These are phyloP conservation scores for Pseudonitzschia multistriata DNA, from an alignment of 108 stramenopile genomes.

Conservation along the genomic window DNA sequence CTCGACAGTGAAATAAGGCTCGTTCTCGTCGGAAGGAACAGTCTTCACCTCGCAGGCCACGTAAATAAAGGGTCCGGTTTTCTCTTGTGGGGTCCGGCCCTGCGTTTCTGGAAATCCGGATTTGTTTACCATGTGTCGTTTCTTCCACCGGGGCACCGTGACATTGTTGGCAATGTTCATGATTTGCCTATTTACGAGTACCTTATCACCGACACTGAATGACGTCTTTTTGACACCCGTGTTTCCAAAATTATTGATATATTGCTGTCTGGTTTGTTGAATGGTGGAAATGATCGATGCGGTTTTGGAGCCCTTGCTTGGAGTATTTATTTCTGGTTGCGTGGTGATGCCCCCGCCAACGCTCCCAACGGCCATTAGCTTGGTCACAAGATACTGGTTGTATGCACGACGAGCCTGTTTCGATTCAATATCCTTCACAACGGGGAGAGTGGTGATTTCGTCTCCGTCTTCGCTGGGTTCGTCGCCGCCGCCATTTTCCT, in stretches of 20 bases:
- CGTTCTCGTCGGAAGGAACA: slow-evolving; percentile 72
- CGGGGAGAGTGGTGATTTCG: too few relatives aligned
- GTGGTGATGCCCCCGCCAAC: too few relatives aligned
- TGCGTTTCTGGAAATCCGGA: slow-evolving; percentile 63
- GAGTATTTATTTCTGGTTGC: too few relatives aligned
- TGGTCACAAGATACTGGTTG: too few relatives aligned
- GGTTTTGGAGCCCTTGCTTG: not conserved
- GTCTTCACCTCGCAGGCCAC: slow-evolving; percentile 54
- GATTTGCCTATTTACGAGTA: not conserved
- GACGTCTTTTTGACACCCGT: too few relatives aligned
- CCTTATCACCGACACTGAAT: not conserved
- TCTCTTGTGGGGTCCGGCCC: slow-evolving; percentile 24
- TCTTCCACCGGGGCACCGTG: too few relatives aligned
- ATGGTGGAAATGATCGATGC: not conserved
- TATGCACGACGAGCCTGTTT: too few relatives aligned
- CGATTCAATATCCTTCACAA: too few relatives aligned
- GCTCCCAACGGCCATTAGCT: too few relatives aligned
- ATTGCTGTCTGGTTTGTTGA: not conserved
- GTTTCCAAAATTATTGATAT: not conserved
- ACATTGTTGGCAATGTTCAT: slow-evolving; percentile 5
- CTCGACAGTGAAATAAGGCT: slow-evolving; percentile 67
- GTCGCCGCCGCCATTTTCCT: too few relatives aligned
- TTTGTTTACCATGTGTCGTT: slow-evolving; percentile 38
- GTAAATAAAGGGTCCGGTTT: slow-evolving; percentile 63
- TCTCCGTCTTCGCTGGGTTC: too few relatives aligned